Evolutionary conservation across 768 basidiomycete genomes (phyloP), one percentile per base, ranked within the genome.

Genomic region (Kondoa malvinella): DNA sequence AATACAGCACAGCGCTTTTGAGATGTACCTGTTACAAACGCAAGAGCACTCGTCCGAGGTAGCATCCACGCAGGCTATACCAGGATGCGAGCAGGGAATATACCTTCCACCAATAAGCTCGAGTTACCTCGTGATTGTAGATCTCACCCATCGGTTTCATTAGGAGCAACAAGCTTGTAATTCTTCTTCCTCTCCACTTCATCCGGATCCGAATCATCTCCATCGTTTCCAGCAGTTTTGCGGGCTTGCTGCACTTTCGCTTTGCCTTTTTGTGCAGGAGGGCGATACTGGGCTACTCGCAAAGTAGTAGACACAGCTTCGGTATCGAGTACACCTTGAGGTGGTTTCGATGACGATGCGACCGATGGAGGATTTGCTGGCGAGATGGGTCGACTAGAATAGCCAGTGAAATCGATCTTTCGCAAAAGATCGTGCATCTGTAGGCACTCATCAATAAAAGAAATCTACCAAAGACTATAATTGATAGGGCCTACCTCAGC

Each of bases 21-120:
- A n/a, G n/a, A n/a, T n/a, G 57, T 32, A 63, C 61, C 31, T 17
- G n/a, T 63, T 63, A 29, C n/a, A 26, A 3, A 3, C 3, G 32
- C 61, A 63, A 33, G 16, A 32, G 32, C 61, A 63, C 17, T 63
- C 61, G 25, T 60, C 58, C 21, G 8, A 8, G 3, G 29, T 32
- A 31, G 61, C 61, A 17, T 63, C 61, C 14, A 17, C 12, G 61
- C 61, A 63, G 12, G 26, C 31, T 21, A 29, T 27, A 31, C 32
- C 32, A 14, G 61, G 61, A 33, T 63, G 61, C 8, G n/a, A 33
- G 30, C 61, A 63, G 32, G 61, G 61, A 17, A 32, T n/a, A 33
- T 63, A 63, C 21, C 40, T 50, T 21, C 40, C 40, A 50, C 8
- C 21, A 50, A 50, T 8, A 50, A 50, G 40, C 40, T 21, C 8